Base-by-base conservation (phyloP, 805 yeast species). In the Wickerhamomyces silvicola region DNA sequence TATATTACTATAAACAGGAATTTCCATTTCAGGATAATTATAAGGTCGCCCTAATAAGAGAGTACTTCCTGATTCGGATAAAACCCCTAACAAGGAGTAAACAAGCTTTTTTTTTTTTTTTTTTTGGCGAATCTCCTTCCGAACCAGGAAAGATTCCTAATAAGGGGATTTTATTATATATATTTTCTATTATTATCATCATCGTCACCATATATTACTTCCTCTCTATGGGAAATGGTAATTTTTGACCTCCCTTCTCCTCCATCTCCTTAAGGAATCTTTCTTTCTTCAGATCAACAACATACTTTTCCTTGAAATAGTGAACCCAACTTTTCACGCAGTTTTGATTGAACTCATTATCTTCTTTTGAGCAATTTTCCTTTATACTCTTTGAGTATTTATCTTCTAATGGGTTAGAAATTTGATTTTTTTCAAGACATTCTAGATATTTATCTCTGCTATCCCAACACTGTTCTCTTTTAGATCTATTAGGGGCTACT, bases 291-390 rank as follows among this genome's bases (percentile, higher is more conserved):
- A 75, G 61, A 45, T 86, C 95, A 37, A 76, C 79, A 24, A 78
- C 81, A 46, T 96, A 73, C 57, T 87, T 88, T 57, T 86, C 90
- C 53, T 87, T 90, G 66, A 90, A 88, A 56, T 88, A 87, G 38
- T 80, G 68, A 39, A 75, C 86, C 97, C 97, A 88, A 33, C 87
- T 75, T 10, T 77, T 75, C 8, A 84, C 86, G 58, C 97, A 88
- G 44, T 78, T 75, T n/a, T 66, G 55, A 37, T 81, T 75, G 43
- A 84, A 86, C 24, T 65, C 68, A n/a, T 54, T 50, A 41, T 76
- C 74, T 50, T 77, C 68, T 2, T 39, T 35, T 0, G 75, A 69
- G 58, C 97, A 88, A 30, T 69, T 59, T 15, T 59, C 47, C 32
- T 70, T 67, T 25, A 85, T 75, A 19, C 58, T 57, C 6, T 53